These are phyloP conservation scores for Auricularia sp. DNA, from an alignment of 768 basidiomycete genomes.

Conservation along the genomic window DNA sequence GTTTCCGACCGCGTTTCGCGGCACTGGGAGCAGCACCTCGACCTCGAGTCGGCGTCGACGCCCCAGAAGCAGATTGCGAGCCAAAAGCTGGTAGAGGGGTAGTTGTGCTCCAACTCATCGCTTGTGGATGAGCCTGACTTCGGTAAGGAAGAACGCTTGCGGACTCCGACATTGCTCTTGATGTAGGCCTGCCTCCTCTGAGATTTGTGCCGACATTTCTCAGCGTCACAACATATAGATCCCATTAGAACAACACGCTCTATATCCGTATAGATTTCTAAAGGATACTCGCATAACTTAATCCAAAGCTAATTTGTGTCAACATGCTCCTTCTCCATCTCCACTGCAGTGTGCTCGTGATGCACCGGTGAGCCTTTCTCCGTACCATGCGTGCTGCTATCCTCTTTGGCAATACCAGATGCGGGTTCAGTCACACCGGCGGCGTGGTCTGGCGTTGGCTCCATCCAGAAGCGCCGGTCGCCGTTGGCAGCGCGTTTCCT, in stretches of 20 bases:
- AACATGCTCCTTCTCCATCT: not conserved
- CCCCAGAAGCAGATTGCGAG: no score
- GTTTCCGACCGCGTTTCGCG: conserved; percentile 24
- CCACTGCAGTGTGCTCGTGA: not conserved
- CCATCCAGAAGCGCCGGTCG: conserved; percentile 5
- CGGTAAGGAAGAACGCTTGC: not conserved
- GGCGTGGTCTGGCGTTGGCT: not conserved
- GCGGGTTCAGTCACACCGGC: not conserved
- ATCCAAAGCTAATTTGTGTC: not conserved
- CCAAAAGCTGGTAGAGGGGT: no score
- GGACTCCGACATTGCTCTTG: not conserved
- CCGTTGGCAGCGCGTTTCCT: conserved; percentile 3
- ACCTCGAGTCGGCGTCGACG: not conserved
- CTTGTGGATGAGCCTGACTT: not conserved
- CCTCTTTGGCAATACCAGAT: not conserved
- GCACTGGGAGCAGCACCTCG: conserved; percentile 10
- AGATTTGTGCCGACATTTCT: not conserved
- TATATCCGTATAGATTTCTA: no score
- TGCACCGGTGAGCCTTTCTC: not conserved
- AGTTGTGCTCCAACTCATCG: not conserved
- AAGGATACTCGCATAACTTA: no score
- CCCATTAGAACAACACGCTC: no score
- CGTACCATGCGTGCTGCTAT: not conserved
- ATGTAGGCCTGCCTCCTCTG: not conserved
- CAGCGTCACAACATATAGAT: no score